Conservation (phyloP, 2,329 filamentous ascomycete genomes). For the Apiospora pterosperma region DNA sequence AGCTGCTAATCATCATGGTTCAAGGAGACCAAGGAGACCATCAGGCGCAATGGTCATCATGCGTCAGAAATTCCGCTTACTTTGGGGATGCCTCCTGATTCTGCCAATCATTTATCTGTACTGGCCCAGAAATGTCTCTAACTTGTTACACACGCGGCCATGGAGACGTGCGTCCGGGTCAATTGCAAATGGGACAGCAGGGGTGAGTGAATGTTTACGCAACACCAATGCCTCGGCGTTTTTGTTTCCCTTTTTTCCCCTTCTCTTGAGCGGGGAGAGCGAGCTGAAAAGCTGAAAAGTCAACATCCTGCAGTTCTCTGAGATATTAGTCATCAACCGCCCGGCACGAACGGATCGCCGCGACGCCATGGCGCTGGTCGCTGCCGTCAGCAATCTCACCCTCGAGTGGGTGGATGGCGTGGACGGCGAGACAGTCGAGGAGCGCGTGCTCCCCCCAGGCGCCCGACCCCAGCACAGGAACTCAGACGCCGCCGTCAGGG, state of each 20-base stretch:
- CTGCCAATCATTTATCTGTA: not conserved
- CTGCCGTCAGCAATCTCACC: conserved; percentile 39
- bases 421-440: not conserved
- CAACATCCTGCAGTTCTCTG: conserved; percentile 4
- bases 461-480: conserved; percentile 14
- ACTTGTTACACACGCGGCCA: not conserved
- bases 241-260: no score
- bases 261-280: no score
- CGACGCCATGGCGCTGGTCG: conserved; percentile 41
- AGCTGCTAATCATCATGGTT: not conserved
- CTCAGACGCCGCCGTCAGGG: conserved; percentile 13
- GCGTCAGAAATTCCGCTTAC: not conserved
- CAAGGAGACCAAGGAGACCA: no score
- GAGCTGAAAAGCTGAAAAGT: not conserved
- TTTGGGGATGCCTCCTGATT: not conserved
- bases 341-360: conserved; percentile 45
- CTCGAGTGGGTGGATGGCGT: not conserved
- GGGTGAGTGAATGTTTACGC: not conserved
- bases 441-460: conserved; percentile 36
- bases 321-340: conserved; percentile 39
- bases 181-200: not conserved
- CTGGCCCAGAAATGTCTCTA: not conserved
- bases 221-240: not conserved
- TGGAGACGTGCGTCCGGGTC: not conserved
- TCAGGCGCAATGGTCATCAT: not conserved